Evolutionary conservation across 495 filamentous ascomycete genomes (phyloP).

Genomic region (Neurospora sp.): DNA sequence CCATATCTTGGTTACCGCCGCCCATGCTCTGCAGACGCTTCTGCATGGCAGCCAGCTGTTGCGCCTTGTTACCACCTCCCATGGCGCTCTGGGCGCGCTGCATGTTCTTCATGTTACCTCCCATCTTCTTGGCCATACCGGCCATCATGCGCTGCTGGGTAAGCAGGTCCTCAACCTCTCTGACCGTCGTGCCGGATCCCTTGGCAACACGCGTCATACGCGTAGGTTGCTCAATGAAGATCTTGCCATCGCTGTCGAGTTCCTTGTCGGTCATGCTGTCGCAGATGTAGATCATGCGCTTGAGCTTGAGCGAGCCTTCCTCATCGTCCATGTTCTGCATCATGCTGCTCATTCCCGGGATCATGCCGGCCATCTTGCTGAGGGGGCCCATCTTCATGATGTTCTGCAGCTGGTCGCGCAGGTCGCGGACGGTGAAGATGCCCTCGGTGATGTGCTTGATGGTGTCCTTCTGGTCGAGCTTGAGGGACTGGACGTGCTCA

Average conservation of each 20-base stretch:
- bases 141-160: conserved; percentile 99
- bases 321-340: conserved; percentile 96
- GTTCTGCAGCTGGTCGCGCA: conserved; percentile 89
- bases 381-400: conserved; percentile 99
- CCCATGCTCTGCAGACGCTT: conserved; percentile 90
- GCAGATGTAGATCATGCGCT: conserved; percentile 98
- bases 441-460: conserved; percentile 98
- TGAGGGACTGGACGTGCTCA: conserved; percentile 94
- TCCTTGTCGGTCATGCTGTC: conserved; percentile 96
- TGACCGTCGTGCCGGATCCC: conserved; percentile 81
- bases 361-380: conserved; percentile 98
- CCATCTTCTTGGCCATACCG: conserved; percentile 98
- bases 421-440: conserved; percentile 89
- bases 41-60: conserved; percentile 97
- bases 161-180: conserved; percentile 94
- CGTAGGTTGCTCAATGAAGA: conserved; percentile 84
- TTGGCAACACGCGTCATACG: conserved; percentile 88
- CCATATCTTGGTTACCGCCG: conserved; percentile 63
- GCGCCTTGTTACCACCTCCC: conserved; percentile 74
- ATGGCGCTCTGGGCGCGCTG: conserved; percentile 84
- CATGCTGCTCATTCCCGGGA: conserved; percentile 84
- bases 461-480: conserved; percentile 94
- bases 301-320: conserved; percentile 81
- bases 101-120: conserved; percentile 93
- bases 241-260: conserved; percentile 86